A percentile compares a stretch with the other conserved stretches of the same genome.
These are phyloP conservation scores for Hymenoscyphus repandus DNA, from an alignment of 2,329 filamentous ascomycete species.

Conservation along the genomic window DNA sequence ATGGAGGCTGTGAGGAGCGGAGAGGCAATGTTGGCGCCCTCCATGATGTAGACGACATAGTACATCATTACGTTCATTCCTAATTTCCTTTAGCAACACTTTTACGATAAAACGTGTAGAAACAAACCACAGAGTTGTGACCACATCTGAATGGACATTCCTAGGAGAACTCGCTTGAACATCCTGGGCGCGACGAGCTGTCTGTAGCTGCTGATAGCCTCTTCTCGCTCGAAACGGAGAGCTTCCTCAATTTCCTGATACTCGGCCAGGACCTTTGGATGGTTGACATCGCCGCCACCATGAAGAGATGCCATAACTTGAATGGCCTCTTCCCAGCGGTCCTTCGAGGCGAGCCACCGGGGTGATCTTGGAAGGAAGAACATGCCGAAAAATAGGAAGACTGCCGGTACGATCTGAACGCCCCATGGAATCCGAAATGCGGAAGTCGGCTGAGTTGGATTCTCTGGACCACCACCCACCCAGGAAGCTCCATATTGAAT, in stretches of 20 bases:
- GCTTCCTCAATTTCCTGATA: slow-evolving; percentile 66
- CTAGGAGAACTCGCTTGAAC: slow-evolving; percentile 66
- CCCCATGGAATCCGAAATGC: slow-evolving; percentile 60
- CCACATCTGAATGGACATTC: slow-evolving; percentile 72
- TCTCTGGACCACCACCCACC: slow-evolving; percentile 45
- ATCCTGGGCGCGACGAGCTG: slow-evolving; percentile 68
- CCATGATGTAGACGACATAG: slow-evolving; percentile 69
- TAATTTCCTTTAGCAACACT: no score
- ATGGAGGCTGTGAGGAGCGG: slow-evolving; percentile 62
- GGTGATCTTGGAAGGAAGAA: slow-evolving; percentile 61
- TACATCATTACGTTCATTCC: slow-evolving; percentile 69
- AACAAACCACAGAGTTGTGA: slow-evolving; percentile 58
- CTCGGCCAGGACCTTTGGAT: slow-evolving; percentile 58
- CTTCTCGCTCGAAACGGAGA: slow-evolving; percentile 66
- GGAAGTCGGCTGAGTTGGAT: slow-evolving; percentile 44
- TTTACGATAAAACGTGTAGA: not conserved
- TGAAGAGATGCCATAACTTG: slow-evolving; percentile 54
- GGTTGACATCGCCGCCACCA: slow-evolving; percentile 47
- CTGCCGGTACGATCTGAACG: slow-evolving; percentile 51
- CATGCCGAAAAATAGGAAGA: slow-evolving; percentile 49
- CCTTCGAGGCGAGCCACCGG: slow-evolving; percentile 64
- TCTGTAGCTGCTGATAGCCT: slow-evolving; percentile 63
- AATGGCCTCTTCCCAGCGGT: slow-evolving; percentile 61
- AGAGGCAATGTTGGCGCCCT: slow-evolving; percentile 50
- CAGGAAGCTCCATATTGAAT: slow-evolving; percentile 59